Conservation (phyloP, 73 alveolate species). For the Tetrahymena elliotti region DNA sequence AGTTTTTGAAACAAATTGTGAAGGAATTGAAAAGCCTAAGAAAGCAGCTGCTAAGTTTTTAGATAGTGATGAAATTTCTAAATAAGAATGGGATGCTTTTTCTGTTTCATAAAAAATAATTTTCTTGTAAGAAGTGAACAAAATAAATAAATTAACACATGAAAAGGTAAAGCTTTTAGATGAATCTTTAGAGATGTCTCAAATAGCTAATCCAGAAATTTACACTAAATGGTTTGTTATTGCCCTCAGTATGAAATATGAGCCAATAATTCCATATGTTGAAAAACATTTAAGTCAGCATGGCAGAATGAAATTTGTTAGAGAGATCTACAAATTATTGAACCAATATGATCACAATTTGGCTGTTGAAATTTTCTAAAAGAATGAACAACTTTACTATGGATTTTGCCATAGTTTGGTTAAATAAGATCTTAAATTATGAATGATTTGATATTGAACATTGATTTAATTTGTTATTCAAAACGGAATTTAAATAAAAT, state of each 20-base stretch:
- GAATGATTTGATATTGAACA: background rate
- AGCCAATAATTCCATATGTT: background rate
- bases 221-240: background rate
- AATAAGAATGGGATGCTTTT: background rate
- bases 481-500: background rate
- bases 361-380: background rate
- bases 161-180: background rate
- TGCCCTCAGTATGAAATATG: background rate
- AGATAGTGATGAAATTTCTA: background rate
- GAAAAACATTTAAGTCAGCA: background rate
- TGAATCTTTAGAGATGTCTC: background rate
- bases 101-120: background rate
- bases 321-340: background rate
- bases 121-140: background rate
- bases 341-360: background rate
- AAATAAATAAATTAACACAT: background rate
- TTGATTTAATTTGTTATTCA: background rate
- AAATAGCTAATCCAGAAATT: background rate
- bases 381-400: background rate
- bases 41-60: background rate
- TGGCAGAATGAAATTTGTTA: background rate
- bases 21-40: background rate
- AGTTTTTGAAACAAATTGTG: background rate
- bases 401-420: background rate
- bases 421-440: background rate